These are phyloP conservation scores for Bothriochloa decipiens DNA, from an alignment of 176 grass and related monocot species.

Conservation along the genomic window DNA sequence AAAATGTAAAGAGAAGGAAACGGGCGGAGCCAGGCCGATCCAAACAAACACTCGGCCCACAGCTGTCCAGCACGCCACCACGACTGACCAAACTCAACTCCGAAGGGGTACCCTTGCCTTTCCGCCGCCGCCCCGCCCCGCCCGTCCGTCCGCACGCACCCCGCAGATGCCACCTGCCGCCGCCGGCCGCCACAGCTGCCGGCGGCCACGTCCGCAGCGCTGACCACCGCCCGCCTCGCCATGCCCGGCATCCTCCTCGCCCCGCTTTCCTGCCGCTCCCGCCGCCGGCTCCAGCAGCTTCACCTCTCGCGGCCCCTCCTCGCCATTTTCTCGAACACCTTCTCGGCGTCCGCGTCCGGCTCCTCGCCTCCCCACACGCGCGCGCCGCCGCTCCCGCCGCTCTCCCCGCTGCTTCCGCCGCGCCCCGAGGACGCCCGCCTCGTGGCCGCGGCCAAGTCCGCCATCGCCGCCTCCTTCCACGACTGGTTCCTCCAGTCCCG, in stretches of 20 bases:
- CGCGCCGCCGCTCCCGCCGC: conserved; percentile 23
- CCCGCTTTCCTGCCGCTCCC: conserved; percentile 26
- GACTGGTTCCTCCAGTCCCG: conserved; percentile 64
- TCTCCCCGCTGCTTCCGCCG: conserved; percentile 34
- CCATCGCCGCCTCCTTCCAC: conserved; percentile 58
- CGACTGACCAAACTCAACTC: conserved; percentile 11
- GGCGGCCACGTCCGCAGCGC: conserved; percentile 41
- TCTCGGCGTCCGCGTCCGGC: conserved; percentile 34
- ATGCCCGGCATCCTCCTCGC: conserved; percentile 41
- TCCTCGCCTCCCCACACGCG: neutral
- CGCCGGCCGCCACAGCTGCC: conserved; percentile 51
- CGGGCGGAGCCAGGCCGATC: neutral
- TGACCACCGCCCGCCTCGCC: conserved; percentile 12
- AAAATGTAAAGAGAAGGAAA: neutral
- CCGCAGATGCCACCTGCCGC: conserved; percentile 44
- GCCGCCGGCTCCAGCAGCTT: neutral
- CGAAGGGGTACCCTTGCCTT: neutral
- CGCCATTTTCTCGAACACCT: conserved; percentile 56
- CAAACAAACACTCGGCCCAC: conserved; percentile 28
- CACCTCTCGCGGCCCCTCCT: conserved; percentile 34
- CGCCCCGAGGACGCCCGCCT: neutral
- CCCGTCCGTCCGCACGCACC: neutral
- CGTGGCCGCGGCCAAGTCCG: conserved; percentile 28
- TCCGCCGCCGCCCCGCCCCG: neutral
- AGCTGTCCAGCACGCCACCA: neutral